Evolutionary conservation across 2,329 filamentous ascomycete genomes (phyloP).

Genomic region (Sclerotinia borealis): DNA sequence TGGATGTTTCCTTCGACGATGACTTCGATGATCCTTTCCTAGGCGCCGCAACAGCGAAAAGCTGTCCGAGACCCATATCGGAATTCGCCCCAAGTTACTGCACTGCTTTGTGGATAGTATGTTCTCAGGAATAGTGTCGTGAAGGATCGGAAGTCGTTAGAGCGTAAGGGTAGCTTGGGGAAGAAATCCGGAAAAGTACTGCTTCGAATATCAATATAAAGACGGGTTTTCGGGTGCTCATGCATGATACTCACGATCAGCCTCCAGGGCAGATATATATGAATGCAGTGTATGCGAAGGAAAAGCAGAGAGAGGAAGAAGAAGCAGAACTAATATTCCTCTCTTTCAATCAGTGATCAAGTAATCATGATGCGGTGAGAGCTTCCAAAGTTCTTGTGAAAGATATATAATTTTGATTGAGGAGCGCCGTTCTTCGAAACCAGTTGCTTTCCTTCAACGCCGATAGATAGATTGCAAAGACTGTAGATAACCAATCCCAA

Average conservation of each 20-base stretch:
- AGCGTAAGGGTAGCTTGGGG: background rate
- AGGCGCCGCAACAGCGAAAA: slow-evolving; percentile 1
- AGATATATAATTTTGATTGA: background rate
- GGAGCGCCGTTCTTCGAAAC: background rate
- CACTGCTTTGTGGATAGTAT: background rate
- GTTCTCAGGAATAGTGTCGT: background rate
- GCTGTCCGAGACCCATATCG: slow-evolving; percentile 8
- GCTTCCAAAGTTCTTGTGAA: background rate
- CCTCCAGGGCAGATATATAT: background rate
- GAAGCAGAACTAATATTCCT: slow-evolving; percentile 2
- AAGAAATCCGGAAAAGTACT: background rate
- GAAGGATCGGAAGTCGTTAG: background rate
- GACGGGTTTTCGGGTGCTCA: too few relatives aligned
- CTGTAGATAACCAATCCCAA: background rate
- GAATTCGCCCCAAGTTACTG: background rate
- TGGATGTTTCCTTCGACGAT: background rate
- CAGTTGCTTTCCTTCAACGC: background rate
- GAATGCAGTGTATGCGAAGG: background rate
- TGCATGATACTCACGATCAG: background rate
- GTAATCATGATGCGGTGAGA: slow-evolving; percentile 11
- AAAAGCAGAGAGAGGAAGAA: background rate
- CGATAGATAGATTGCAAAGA: background rate
- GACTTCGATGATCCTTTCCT: slow-evolving; percentile 6
- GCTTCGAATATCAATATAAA: background rate
- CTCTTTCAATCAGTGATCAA: slow-evolving; percentile 1